A percentile compares a stretch with the other conserved stretches of the same genome.
Evolutionary conservation across 495 filamentous ascomycete species (phyloP).

Genomic region (Thermochaetoides thermophila): DNA sequence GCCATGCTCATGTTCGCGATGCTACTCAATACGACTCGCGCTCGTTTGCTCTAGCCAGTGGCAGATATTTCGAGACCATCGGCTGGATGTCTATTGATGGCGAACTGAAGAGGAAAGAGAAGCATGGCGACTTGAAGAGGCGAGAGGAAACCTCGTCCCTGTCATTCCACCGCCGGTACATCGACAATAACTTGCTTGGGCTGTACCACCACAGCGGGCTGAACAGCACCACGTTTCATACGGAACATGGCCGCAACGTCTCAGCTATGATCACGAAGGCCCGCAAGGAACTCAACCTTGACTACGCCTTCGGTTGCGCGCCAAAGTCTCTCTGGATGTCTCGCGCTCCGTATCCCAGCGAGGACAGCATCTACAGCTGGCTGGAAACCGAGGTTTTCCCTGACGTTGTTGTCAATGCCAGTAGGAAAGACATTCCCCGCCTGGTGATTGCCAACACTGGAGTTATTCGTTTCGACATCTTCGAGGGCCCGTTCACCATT

Average conservation of each 20-base stretch:
- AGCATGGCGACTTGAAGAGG: no score
- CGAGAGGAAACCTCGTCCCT: slow-evolving; percentile 5
- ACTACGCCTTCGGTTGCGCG: slow-evolving; percentile 65
- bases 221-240: slow-evolving; percentile 57
- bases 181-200: slow-evolving; percentile 87
- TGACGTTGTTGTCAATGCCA: slow-evolving; percentile 32
- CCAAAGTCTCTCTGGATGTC: slow-evolving; percentile 71
- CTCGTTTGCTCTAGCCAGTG: slow-evolving; percentile 71
- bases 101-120: slow-evolving; percentile 34
- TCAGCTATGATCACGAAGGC: slow-evolving; percentile 54
- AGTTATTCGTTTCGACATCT: slow-evolving; percentile 86
- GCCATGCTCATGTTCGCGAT: slow-evolving; percentile 82
- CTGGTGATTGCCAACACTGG: slow-evolving; percentile 78
- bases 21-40: slow-evolving; percentile 66
- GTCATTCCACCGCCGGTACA: slow-evolving; percentile 64
- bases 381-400: slow-evolving; percentile 62
- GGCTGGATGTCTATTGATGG: slow-evolving; percentile 85
- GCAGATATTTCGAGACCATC: slow-evolving; percentile 97
- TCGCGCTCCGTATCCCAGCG: slow-evolving; percentile 51
- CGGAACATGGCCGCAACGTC: slow-evolving; percentile 59
- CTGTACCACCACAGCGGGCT: slow-evolving; percentile 69
- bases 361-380: slow-evolving; percentile 66
- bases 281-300: slow-evolving; percentile 55
- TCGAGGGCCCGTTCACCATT: slow-evolving; percentile 74
- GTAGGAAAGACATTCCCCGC: slow-evolving; percentile 31